Evolutionary conservation across 192 early-diverging fungal genomes (phyloP), one percentile per base, ranked within the genome.

Genomic region (Coemansia sp.): DNA sequence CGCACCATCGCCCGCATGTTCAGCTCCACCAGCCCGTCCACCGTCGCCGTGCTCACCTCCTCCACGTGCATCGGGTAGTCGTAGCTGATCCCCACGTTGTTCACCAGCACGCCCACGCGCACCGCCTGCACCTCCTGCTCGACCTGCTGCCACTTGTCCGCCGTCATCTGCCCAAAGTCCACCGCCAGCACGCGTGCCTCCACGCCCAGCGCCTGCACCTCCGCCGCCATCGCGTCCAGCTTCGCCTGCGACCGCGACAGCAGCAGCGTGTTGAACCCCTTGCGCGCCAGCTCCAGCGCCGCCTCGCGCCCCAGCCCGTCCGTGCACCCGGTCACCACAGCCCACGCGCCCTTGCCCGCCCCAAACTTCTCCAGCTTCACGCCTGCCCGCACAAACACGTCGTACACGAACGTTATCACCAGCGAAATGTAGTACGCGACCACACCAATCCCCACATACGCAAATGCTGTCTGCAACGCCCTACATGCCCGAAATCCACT

Each of bases 301-400:
- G 94, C 91, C 69, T 95, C 91, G 53, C 86, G 90, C 26, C 96
- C 96, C 69, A 98, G 91, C 46, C 94, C 96, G 67, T 95, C 96
- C 12, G 93, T 92, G 26, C 91, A 93, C 44, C 96, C 96, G 28
- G 96, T 98, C 25, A 98, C 83, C 39, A 97, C 87, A 4, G 78
- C 78, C 78, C 78, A 80, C 39, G 53, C 58, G 3, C 78, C 78
- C 48, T 68, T 40, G 34, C 72, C 65, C 14, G 78, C 78, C 1
- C 78, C 78, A 42, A 80, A 75, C 52, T 59, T 55, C 34, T 62
- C 55, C 56, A 80, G 67, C 54, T 45, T 42, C 25, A 68, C 39
- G 0, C 72, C 78, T 5, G 67, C 7, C 2, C 64, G 65, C 53
- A 75, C 42, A 45, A 75, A 68, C 40, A 75, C 54, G 38, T 75